Conservation (phyloP, 768 basidiomycete species). For the Podaxis sp. region DNA sequence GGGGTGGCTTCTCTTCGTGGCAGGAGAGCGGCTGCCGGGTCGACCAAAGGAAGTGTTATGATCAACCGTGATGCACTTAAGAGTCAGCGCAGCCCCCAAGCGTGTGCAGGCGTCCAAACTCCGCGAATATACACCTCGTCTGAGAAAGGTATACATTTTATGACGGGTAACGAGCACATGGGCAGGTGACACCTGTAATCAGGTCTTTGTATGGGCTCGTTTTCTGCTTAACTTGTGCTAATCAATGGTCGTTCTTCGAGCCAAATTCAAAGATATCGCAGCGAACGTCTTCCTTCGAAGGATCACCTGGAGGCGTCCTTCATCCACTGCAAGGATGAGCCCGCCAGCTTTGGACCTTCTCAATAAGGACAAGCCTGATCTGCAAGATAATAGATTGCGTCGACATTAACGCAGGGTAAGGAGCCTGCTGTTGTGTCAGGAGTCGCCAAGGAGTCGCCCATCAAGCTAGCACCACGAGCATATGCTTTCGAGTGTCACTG, state of each 20-base stretch:
- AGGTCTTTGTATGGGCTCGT: background rate
- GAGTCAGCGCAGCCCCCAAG: background rate
- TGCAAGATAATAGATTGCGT: too few species aligned
- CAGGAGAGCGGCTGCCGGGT: background rate
- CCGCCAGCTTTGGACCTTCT: too few species aligned
- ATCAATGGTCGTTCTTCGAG: background rate
- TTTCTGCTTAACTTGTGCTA: background rate
- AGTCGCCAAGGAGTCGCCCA: background rate
- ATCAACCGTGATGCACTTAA: background rate
- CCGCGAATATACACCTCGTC: constrained; percentile 25
- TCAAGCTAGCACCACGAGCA: background rate
- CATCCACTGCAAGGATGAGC: too few species aligned
- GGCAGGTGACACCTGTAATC: background rate
- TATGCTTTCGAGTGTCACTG: background rate
- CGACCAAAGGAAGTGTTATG: constrained; percentile 1
- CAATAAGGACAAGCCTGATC: too few species aligned
- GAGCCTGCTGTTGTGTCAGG: background rate
- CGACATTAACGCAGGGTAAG: background rate
- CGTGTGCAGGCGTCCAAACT: constrained; percentile 16
- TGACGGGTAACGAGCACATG: background rate
- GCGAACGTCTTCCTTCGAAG: background rate
- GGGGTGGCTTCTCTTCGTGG: constrained; percentile 15
- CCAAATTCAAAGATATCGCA: background rate
- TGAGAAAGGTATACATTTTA: constrained; percentile 2
- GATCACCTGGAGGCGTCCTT: background rate